Base-by-base conservation (phyloP, 768 basidiomycete genomes). In the Russula vinacea region DNA sequence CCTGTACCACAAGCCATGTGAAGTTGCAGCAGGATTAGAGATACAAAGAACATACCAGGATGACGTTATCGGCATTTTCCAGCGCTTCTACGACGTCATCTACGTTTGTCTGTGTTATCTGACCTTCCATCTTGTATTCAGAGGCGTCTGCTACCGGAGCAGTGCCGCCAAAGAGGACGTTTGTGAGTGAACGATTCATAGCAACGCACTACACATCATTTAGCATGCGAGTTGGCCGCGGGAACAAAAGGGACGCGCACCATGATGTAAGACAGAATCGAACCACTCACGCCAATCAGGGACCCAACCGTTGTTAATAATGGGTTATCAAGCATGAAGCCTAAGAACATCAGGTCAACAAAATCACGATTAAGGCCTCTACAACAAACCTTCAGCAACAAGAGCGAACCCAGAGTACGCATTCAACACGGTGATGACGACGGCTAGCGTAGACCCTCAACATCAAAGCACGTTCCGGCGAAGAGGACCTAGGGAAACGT, bases 201-300 rank as follows among this genome's bases (percentile, higher is more conserved):
- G 92, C 92, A 62, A 92, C 87, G 71, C 92, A 94, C 92, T 94
- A 63, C 19, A 52, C 56, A 47, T 57, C 5, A 16, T 8, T 35
- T 66, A 40, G 67, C 64, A 56, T 50, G 29, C 60, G 59, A 65
- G 64, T 24, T 29, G n/a, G 5, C 17, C 16, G 5, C 17, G 16
- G 19, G 52, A 44, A 6, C 10, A n/a, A 52, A 24, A 56, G 11
- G 22, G 11, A 59, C 32, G 64, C 82, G 67, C 69, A 91, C 92
- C 92, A 94, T 94, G 72, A 94, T 93, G 70, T 94, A 94, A 13
- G 90, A 92, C 55, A 94, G 81, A 71, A 94, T 94, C 16, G 90
- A 92, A 54, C 92, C 92, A 74, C 89, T 90, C 71, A 94, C 92
- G 44, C 92, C 92, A 63, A 94, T 94, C 54, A 94, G 76, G 24